phyloP scores from a whole-genome alignment of 495 filamentous ascomycete genomes.

The Hypoxylon intermedium region DNA sequence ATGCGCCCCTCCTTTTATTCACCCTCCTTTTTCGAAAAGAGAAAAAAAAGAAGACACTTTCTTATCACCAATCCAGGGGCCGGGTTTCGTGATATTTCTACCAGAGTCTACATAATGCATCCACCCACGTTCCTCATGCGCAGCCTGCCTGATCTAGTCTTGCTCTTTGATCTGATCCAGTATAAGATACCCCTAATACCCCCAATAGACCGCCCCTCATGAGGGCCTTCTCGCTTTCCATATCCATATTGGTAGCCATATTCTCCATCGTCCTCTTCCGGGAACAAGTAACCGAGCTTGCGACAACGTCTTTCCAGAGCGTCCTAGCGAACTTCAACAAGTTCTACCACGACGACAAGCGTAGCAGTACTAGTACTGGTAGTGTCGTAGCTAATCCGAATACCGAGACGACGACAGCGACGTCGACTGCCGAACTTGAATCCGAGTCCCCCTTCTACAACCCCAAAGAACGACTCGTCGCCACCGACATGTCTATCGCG shows the following conservation, averaged over 20 bases:
- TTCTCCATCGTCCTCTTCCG: constrained; percentile 45
- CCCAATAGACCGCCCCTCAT: constrained; percentile 33
- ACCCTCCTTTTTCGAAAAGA: constrained; percentile 11
- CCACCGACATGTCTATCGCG: constrained; percentile 67
- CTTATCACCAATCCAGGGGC: constrained; percentile 8
- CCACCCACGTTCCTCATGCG: constrained; percentile 30
- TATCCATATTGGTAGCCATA: constrained; percentile 49
- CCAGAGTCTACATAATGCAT: constrained; percentile 29
- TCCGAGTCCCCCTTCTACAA: constrained; percentile 38
- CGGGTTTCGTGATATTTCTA: constrained; percentile 38
- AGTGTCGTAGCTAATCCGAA: constrained; percentile 7
- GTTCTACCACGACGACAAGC: not conserved
- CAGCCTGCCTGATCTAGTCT: constrained; percentile 30
- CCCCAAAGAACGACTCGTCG: constrained; percentile 34
- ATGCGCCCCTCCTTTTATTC: constrained; percentile 3
- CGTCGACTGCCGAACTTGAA: constrained; percentile 17
- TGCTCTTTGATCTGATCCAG: constrained; percentile 25
- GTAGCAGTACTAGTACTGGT: constrained; percentile 18
- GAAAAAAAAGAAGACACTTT: no score
- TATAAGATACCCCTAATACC: constrained; percentile 23
- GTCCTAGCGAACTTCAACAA: constrained; percentile 31
- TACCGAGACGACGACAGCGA: constrained; percentile 15
- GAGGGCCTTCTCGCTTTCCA: constrained; percentile 41
- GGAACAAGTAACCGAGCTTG: constrained; percentile 40
- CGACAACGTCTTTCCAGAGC: constrained; percentile 28